These are phyloP conservation scores for Microbotryum saponariae DNA, from an alignment of 1,284 basidiomycete species.

Conservation along the genomic window DNA sequence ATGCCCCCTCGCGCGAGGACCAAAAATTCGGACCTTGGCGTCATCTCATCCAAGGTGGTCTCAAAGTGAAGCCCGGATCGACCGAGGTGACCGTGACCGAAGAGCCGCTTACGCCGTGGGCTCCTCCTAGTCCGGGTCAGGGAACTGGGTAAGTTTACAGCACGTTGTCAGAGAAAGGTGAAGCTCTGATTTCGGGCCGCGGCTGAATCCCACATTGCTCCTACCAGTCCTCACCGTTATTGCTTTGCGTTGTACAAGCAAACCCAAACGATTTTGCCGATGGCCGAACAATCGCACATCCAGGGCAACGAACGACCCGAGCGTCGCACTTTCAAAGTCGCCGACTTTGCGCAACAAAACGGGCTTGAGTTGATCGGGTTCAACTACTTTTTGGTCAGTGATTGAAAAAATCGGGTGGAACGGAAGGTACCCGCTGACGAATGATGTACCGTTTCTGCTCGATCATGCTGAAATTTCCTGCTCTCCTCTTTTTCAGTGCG, in stretches of 20 bases:
- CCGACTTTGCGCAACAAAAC: conserved; percentile 51
- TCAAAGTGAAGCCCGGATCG: neutral
- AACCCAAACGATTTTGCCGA: conserved; percentile 44
- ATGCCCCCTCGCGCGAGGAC: conserved; percentile 54
- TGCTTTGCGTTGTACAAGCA: conserved; percentile 43
- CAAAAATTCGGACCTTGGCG: conserved; percentile 55
- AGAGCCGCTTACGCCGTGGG: conserved; percentile 52
- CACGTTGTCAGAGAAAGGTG: neutral
- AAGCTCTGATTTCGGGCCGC: too few relatives aligned
- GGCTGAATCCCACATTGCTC: too few relatives aligned
- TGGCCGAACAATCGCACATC: conserved; percentile 42
- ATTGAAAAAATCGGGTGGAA: too few relatives aligned
- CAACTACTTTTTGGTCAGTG: conserved; percentile 48
- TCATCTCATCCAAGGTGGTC: conserved; percentile 59
- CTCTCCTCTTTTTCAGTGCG: neutral
- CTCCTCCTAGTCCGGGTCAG: conserved; percentile 52
- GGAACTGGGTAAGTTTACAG: conserved; percentile 45
- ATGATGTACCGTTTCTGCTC: neutral
- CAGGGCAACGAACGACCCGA: conserved; percentile 47
- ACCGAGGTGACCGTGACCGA: conserved; percentile 44
- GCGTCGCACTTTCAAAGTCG: conserved; percentile 52
- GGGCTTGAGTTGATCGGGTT: conserved; percentile 54
- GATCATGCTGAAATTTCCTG: neutral
- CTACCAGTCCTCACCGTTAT: conserved; percentile 3
- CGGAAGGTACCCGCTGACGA: too few relatives aligned